These are phyloP conservation scores for Globisporangium recalcitrans DNA, from an alignment of 352 stramenopile species.

Conservation along the genomic window DNA sequence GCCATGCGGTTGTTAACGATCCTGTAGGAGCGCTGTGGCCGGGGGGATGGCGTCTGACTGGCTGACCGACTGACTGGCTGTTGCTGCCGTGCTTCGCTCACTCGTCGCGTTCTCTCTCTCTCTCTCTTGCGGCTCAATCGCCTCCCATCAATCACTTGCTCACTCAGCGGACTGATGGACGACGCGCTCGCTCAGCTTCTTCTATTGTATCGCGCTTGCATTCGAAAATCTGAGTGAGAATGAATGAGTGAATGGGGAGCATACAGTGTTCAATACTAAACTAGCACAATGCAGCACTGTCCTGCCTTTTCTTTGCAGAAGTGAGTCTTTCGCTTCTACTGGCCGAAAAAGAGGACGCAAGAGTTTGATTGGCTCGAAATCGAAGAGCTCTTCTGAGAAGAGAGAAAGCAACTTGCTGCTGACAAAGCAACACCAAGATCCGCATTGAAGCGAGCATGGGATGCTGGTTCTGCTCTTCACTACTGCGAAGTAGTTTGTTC, in stretches of 20 bases:
- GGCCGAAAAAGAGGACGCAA: not conserved
- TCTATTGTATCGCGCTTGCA: not conserved
- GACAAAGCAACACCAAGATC: no score
- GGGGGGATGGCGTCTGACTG: not conserved
- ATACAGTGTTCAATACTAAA: no score
- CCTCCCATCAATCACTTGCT: not conserved
- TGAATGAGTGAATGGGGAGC: no score
- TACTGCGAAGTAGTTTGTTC: no score
- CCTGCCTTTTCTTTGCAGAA: not conserved
- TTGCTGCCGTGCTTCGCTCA: not conserved
- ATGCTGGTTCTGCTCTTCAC: no score
- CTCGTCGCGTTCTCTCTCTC: not conserved
- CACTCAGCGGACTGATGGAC: not conserved
- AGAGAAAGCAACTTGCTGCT: no score
- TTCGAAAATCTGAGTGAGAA: not conserved
- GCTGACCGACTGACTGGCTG: no score
- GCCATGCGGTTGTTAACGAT: not conserved
- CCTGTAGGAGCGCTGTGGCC: not conserved
- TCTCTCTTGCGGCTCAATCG: not conserved
- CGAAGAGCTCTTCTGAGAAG: not conserved
- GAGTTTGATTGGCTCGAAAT: not conserved
- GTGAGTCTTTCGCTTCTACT: no score
- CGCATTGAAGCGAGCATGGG: no score
- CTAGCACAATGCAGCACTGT: no score
- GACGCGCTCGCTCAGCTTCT: not conserved